Evolutionary conservation across 306 rosid genomes (phyloP), one percentile per base, ranked within the genome.

Genomic region (Arachis stenosperma): DNA sequence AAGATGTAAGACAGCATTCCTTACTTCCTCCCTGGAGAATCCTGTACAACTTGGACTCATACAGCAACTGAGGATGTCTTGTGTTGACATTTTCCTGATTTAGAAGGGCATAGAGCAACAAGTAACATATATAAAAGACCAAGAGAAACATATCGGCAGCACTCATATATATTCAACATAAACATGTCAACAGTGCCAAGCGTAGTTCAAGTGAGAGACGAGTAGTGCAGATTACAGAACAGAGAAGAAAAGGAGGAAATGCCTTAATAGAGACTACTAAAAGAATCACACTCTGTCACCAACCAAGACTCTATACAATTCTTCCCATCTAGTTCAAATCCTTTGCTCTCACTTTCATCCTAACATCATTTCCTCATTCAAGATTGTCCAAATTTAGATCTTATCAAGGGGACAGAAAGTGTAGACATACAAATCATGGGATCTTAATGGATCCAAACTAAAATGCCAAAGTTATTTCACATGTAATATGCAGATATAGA

Each of bases 1-100:
- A 67, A 75, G 60, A 60, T 3, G 27, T 66, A 41, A 30, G 56
- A 67, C 74, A 54, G 76, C 50, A 46, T 60, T 17, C 63, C 57
- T 75, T 89, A 89, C 97, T 92, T 92, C 96, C 97, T 84, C 97
- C 97, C 75, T 89, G 93, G 59, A 92, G 88, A 67, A 92, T 88
- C 81, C 96, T 89, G 93, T 92, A 92, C 57, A 92, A 79, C 82
- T 92, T 92, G 57, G 96, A 92, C 79, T 92, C 97, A 17, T 92
- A 92, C 30, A 89, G 85, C 93, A 92, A 66, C 85, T 92, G 97
- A 66, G 96, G 97, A 80, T 92, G 96, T 74, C 88, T 92, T n/a
- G 97, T 89, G 88, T 89, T 92, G 83, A 86, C 90, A 81, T 81
- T 89, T 86, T 92, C 97, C 97, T 92, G 74, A 13, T 66, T 57